These are phyloP conservation scores for Cryomyces minteri DNA, from an alignment of 495 filamentous ascomycete genomes.

Conservation along the genomic window DNA sequence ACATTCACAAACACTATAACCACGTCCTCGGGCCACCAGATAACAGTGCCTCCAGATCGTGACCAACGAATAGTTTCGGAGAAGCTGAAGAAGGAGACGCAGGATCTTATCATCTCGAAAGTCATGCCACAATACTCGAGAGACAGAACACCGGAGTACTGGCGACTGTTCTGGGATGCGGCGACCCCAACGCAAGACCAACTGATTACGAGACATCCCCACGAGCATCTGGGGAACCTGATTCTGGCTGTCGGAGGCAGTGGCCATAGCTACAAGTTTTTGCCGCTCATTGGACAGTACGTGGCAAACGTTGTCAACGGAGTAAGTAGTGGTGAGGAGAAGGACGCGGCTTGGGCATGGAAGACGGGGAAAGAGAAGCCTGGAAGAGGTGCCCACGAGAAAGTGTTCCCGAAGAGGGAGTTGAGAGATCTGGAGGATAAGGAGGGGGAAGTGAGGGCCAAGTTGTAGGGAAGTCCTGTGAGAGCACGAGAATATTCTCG, in stretches of 20 bases:
- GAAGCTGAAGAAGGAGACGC: constrained; percentile 11
- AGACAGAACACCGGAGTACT: constrained; percentile 14
- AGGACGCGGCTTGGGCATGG: constrained; percentile 19
- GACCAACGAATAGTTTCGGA: constrained; percentile 9
- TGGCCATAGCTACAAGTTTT: constrained; percentile 19
- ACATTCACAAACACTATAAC: constrained; percentile 18
- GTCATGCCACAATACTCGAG: constrained; percentile 6
- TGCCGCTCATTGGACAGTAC: constrained; percentile 11
- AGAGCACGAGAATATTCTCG: too few relatives aligned
- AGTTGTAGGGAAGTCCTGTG: not conserved
- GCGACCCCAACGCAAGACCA: constrained; percentile 14
- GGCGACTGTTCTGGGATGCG: constrained; percentile 16
- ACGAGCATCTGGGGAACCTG: constrained; percentile 16
- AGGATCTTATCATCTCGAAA: constrained; percentile 4
- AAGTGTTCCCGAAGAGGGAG: constrained; percentile 7
- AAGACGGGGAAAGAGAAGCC: constrained; percentile 8
- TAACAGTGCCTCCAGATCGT: constrained; percentile 16
- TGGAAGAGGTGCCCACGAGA: constrained; percentile 12
- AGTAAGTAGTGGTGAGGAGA: constrained; percentile 14
- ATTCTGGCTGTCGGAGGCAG: constrained; percentile 16
- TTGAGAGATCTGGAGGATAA: constrained; percentile 6
- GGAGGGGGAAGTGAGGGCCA: not conserved
- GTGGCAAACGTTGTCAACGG: constrained; percentile 6
- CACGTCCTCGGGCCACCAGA: constrained; percentile 14
- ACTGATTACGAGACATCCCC: constrained; percentile 11